Conservation (phyloP, 169 alveolate species). For the Perkinsus marinus region DNA sequence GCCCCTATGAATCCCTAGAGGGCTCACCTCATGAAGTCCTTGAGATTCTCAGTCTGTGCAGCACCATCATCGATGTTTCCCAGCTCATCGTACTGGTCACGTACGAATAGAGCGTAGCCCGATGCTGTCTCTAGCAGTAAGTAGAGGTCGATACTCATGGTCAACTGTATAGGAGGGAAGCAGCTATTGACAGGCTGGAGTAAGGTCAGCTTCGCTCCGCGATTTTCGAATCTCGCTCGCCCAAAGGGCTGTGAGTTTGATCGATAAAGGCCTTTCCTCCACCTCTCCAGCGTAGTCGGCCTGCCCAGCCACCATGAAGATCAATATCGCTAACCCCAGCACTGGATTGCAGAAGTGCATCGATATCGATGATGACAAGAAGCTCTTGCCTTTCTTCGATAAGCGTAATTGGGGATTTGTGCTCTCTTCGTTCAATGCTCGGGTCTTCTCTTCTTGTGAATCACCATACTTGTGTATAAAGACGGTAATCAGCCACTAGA, state of each 20-base stretch:
- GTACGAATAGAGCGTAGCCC: slow-evolving; percentile 77
- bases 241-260: neutral
- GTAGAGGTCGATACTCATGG: neutral
- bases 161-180: neutral
- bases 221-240: neutral
- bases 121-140: slow-evolving; percentile 80
- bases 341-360: slow-evolving; percentile 88
- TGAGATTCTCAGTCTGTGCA: neutral
- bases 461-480: too few species aligned
- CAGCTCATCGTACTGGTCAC: slow-evolving; percentile 75
- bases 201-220: neutral
- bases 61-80: slow-evolving; percentile 29
- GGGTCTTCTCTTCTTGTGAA: too few species aligned
- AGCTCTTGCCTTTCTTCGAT: slow-evolving; percentile 89
- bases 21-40: neutral
- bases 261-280: neutral
- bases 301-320: slow-evolving; percentile 62
- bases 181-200: neutral
- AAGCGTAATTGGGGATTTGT: slow-evolving; percentile 28
- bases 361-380: slow-evolving; percentile 97
- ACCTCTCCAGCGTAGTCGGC: slow-evolving; percentile 1
- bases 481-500: too few species aligned
- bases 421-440: neutral
- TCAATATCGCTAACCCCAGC: slow-evolving; percentile 86
- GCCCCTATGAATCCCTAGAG: too few species aligned